These are phyloP conservation scores for Dicorynia guianensis DNA, from an alignment of 306 rosid genomes.

Conservation along the genomic window DNA sequence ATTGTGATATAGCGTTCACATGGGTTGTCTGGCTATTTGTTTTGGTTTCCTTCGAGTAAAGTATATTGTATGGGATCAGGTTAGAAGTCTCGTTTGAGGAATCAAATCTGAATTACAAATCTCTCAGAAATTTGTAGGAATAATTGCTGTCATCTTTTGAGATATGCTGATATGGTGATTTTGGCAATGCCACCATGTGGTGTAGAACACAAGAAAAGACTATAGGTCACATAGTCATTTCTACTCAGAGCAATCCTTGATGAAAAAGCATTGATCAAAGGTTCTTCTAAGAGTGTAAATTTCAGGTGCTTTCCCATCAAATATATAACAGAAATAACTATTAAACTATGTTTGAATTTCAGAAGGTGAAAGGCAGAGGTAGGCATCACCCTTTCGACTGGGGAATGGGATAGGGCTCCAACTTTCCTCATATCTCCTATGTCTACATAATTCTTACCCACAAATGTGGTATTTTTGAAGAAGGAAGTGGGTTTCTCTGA, in stretches of 20 bases:
- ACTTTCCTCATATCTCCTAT: neutral
- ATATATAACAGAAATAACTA: neutral
- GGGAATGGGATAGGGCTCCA: conserved; percentile 19
- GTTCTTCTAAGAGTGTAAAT: neutral
- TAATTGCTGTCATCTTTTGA: neutral
- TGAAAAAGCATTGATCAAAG: conserved; percentile 14
- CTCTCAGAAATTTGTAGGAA: neutral
- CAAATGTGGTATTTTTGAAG: conserved; percentile 16
- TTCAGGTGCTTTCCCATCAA: conserved; percentile 12
- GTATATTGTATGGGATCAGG: neutral
- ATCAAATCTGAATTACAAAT: neutral
- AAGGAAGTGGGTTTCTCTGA: conserved; percentile 7
- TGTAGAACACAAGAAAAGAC: neutral
- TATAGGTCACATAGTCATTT: neutral
- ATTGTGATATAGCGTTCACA: neutral
- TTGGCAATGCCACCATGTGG: neutral
- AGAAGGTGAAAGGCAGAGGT: neutral
- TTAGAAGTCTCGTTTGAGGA: neutral
- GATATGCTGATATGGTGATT: neutral
- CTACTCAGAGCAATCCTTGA: neutral
- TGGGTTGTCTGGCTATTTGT: neutral
- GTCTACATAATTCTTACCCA: neutral
- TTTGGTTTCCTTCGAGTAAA: neutral
- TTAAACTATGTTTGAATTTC: neutral
- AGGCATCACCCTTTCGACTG: neutral